These are phyloP conservation scores for Quercus lobata DNA, from an alignment of 331 rosid species.

Conservation along the genomic window DNA sequence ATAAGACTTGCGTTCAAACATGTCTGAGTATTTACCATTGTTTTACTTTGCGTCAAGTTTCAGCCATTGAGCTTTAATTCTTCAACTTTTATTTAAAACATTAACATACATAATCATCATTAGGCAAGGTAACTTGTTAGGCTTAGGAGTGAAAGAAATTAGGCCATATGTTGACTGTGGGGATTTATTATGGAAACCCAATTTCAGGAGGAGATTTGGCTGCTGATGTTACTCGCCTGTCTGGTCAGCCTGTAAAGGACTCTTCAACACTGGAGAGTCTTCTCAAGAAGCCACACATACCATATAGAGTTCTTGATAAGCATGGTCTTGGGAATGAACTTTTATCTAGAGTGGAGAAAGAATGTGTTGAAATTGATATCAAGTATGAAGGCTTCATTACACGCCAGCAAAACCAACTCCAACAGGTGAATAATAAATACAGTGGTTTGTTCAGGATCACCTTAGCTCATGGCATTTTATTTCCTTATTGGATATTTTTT, in stretches of 20 bases:
- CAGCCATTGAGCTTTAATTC: background rate
- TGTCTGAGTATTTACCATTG: background rate
- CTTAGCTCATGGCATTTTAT: background rate
- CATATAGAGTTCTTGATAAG: conserved; percentile 65
- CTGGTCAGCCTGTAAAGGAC: conserved; percentile 87
- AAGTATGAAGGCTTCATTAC: conserved; percentile 93
- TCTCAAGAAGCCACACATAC: conserved; percentile 96
- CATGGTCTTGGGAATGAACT: conserved; percentile 74
- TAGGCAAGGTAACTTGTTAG: too few relatives aligned
- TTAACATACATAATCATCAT: background rate
- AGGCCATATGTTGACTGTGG: background rate
- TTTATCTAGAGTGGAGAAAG: conserved; percentile 72
- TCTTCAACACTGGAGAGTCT: conserved; percentile 83
- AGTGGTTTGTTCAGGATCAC: background rate
- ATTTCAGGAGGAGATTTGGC: conserved; percentile 80
- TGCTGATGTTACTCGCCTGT: conserved; percentile 54
- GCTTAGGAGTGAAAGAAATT: background rate
- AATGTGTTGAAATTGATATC: conserved; percentile 88
- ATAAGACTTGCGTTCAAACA: background rate
- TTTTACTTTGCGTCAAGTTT: background rate
- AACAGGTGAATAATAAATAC: conserved; percentile 54
- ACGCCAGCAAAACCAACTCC: conserved; percentile 90
- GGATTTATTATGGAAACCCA: background rate
- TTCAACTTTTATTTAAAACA: background rate
- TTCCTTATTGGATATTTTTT: background rate